A percentile compares a stretch with the other conserved stretches of the same genome.
These are phyloP conservation scores for Ganoderma lucidum DNA, from an alignment of 1,284 basidiomycete genomes.

Conservation along the genomic window DNA sequence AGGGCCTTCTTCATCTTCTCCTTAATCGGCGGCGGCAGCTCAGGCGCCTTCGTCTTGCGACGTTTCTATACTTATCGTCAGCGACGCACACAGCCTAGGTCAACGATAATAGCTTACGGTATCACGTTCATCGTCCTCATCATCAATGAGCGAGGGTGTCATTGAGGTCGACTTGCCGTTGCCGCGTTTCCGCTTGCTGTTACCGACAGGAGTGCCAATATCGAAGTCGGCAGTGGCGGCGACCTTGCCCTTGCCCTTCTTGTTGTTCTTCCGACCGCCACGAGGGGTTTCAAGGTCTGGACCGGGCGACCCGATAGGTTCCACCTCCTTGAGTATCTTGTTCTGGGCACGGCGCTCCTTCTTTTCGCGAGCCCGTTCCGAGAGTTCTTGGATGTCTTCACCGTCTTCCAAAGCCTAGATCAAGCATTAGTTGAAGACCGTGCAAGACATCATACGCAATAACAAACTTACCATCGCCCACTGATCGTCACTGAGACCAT, in stretches of 20 bases:
- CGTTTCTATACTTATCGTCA: constrained; percentile 66
- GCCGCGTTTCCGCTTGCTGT: constrained; percentile 71
- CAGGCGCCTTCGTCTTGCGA: constrained; percentile 67
- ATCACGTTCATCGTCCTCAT: constrained; percentile 76
- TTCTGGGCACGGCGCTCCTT: constrained; percentile 60
- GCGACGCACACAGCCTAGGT: background rate
- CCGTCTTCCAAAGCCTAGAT: constrained; percentile 86
- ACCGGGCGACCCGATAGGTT: constrained; percentile 58
- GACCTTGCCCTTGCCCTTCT: constrained; percentile 71
- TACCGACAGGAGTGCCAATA: constrained; percentile 43
- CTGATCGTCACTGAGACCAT: constrained; percentile 94
- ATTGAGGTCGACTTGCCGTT: constrained; percentile 78
- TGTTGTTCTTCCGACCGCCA: constrained; percentile 55
- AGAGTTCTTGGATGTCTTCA: constrained; percentile 83
- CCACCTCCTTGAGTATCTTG: constrained; percentile 42
- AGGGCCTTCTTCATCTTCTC: constrained; percentile 89
- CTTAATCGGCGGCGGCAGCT: constrained; percentile 61
- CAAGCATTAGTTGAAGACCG: background rate
- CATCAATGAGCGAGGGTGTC: constrained; percentile 77
- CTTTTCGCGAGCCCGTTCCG: constrained; percentile 67
- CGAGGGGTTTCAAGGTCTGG: constrained; percentile 65
- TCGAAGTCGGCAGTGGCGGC: constrained; percentile 52
- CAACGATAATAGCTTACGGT: constrained; percentile 50
- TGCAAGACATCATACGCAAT: background rate
- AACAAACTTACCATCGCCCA: constrained; percentile 76